Conservation (phyloP, 2,329 filamentous ascomycete species). For the Exserohilum turcica region DNA sequence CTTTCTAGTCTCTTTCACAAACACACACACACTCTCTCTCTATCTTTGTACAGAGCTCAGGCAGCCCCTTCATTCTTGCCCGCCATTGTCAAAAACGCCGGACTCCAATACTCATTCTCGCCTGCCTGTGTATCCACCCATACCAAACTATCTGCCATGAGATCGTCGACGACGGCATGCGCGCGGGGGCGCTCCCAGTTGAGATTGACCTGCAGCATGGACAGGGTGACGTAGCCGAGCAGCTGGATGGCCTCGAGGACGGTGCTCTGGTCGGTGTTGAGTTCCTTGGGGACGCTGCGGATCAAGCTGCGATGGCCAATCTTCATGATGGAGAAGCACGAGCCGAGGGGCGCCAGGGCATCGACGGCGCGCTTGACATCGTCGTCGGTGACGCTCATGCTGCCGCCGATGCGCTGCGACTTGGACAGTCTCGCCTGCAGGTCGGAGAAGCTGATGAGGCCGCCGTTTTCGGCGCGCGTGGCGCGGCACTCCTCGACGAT, state of each 20-base stretch:
- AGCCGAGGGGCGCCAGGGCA: slow-evolving; percentile 83
- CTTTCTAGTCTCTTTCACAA: slow-evolving; percentile 9
- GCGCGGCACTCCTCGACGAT: slow-evolving; percentile 91
- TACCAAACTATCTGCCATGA: slow-evolving; percentile 85
- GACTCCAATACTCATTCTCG: slow-evolving; percentile 95
- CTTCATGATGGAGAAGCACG: slow-evolving; percentile 81
- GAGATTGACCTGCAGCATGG: slow-evolving; percentile 86
- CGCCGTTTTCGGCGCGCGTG: slow-evolving; percentile 88
- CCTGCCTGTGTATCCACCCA: slow-evolving; percentile 88
- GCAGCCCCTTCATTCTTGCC: slow-evolving; percentile 1
- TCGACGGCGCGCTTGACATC: slow-evolving; percentile 89
- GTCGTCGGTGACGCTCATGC: slow-evolving; percentile 83
- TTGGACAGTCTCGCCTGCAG: slow-evolving; percentile 75
- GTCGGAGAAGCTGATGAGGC: slow-evolving; percentile 83
- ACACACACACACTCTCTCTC: neutral
- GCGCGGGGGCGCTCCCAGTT: slow-evolving; percentile 83
- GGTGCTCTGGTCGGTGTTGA: slow-evolving; percentile 91
- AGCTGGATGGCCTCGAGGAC: slow-evolving; percentile 91
- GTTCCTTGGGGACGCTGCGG: slow-evolving; percentile 88
- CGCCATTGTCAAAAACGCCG: slow-evolving; percentile 66
- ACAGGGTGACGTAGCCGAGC: slow-evolving; percentile 85
- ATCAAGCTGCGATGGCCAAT: slow-evolving; percentile 88
- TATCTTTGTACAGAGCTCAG: neutral
- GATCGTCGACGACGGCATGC: slow-evolving; percentile 87
- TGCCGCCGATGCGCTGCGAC: slow-evolving; percentile 68